A percentile compares a stretch with the other conserved stretches of the same genome.
These are phyloP conservation scores for Hamamelis virginiana DNA, from an alignment of 164 flowering plant species.

Conservation along the genomic window DNA sequence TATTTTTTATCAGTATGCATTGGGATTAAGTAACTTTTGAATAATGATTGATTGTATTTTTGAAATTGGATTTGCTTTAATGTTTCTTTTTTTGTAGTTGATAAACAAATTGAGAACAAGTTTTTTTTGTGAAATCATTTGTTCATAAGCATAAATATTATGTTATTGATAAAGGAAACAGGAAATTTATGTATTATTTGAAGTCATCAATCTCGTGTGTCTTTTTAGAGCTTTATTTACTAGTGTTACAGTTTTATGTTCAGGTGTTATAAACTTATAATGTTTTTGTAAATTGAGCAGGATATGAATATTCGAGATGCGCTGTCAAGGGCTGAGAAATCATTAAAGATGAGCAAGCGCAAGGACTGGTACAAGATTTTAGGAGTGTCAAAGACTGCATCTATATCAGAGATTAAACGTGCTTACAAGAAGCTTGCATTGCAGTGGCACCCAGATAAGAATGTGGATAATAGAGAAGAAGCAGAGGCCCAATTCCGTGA, in stretches of 20 bases:
- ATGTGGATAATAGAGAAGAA: constrained; percentile 92
- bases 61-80: too few species aligned
- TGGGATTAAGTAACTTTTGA: too few species aligned
- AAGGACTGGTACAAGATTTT: constrained; percentile 98
- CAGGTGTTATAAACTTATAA: not conserved
- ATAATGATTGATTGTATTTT: too few species aligned
- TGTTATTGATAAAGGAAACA: too few species aligned
- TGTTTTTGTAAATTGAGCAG: constrained; percentile 29
- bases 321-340: constrained; percentile 80
- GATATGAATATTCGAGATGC: constrained; percentile 84
- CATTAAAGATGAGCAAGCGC: constrained; percentile 91
- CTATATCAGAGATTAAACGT: constrained; percentile 74
- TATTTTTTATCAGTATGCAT: too few species aligned
- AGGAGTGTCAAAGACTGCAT: constrained; percentile 79
- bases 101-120: not conserved
- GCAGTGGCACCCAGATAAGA: constrained; percentile 99
- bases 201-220: too few species aligned
- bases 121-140: not conserved
- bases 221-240: too few species aligned
- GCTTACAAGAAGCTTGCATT: constrained; percentile 98
- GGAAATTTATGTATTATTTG: too few species aligned
- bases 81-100: too few species aligned
- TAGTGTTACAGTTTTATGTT: too few species aligned
- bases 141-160: too few species aligned
- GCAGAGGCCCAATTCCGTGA: constrained; percentile 88